Base-by-base conservation (phyloP, 2,329 filamentous ascomycete species). In the Microascus cirrosus region DNA sequence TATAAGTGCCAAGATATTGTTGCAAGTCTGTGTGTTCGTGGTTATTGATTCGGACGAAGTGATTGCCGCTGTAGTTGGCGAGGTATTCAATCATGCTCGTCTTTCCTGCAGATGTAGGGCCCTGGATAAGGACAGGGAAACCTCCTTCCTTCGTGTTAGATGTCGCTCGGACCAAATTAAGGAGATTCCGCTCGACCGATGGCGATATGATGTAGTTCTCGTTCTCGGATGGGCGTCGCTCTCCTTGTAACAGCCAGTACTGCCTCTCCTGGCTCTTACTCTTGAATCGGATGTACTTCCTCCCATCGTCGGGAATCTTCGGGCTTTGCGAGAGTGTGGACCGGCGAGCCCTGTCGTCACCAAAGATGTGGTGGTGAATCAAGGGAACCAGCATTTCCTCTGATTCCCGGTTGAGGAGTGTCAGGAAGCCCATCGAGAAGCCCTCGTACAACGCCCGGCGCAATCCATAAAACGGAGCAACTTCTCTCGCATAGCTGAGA, bases 41-140 rank as follows among this genome's bases (percentile, higher is more conserved):
- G 64, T 99, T 99, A 74, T 99, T 99, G 77, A 99, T 99, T 60
- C 94, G 85, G 51, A 99, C 91, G 67, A 97, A 99, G 67, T 89
- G 94, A 69, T 99, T 96, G 3, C 95, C 94, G 34, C 91, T 97
- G 58, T 89, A 87, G 66, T 95, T 94, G n/a, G 95, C 93, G 42
- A 99, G 80, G 68, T 96, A 96, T 71, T 97, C 93, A 50, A 99
- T 95, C 94, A 99, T 99, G 71, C 93, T 97, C 0, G 94, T 99
- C 73, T 99, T 99, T 62, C 94, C 94, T 13, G 93, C 89, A 5
- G 95, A 99, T 0, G 94, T 99, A 13, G 95, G 94, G 3, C 94
- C 94, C 71, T 99, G 94, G 22, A 99, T 88, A 11, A 99, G 78
- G 54, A 99, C 90, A 0, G 94, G 95, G 69, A 96, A 99, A 6